phyloP scores from a whole-genome alignment of 2,329 filamentous ascomycete genomes.

The Coleophoma cylindrospora region DNA sequence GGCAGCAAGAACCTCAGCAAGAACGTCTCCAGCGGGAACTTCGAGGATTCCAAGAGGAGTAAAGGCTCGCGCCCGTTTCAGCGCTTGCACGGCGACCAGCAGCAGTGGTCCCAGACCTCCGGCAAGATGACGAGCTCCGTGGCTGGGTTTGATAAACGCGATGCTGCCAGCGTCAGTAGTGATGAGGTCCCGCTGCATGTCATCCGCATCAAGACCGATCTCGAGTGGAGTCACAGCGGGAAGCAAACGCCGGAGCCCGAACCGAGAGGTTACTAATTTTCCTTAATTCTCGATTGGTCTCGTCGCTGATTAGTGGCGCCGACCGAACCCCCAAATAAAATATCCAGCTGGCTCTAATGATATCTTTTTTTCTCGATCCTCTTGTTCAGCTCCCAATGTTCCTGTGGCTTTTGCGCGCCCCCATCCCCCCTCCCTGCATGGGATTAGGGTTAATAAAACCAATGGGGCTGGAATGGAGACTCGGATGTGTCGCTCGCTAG shows the following conservation, averaged over 20 bases:
- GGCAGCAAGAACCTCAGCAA: not conserved
- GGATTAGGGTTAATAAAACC: too few relatives aligned
- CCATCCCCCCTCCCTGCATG: too few relatives aligned
- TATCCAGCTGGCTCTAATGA: too few relatives aligned
- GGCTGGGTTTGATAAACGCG: not conserved
- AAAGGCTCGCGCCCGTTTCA: not conserved
- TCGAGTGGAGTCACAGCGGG: not conserved
- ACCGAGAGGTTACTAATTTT: not conserved
- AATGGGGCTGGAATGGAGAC: too few relatives aligned
- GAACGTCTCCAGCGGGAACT: not conserved
- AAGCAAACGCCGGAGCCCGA: not conserved
- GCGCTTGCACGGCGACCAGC: not conserved
- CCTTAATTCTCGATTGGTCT: too few relatives aligned
- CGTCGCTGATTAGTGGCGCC: too few relatives aligned
- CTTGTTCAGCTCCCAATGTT: too few relatives aligned
- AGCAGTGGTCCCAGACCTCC: not conserved
- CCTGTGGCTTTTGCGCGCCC: too few relatives aligned
- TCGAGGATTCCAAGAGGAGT: not conserved
- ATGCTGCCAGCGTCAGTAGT: not conserved
- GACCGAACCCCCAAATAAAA: too few relatives aligned
- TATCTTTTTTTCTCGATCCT: too few relatives aligned
- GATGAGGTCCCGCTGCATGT: not conserved
- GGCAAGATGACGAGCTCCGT: not conserved
- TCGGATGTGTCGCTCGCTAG: too few relatives aligned
- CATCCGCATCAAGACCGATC: not conserved